Evolutionary conservation across 2,329 filamentous ascomycete species (phyloP).

Genomic region (Metarhizium rileyi): DNA sequence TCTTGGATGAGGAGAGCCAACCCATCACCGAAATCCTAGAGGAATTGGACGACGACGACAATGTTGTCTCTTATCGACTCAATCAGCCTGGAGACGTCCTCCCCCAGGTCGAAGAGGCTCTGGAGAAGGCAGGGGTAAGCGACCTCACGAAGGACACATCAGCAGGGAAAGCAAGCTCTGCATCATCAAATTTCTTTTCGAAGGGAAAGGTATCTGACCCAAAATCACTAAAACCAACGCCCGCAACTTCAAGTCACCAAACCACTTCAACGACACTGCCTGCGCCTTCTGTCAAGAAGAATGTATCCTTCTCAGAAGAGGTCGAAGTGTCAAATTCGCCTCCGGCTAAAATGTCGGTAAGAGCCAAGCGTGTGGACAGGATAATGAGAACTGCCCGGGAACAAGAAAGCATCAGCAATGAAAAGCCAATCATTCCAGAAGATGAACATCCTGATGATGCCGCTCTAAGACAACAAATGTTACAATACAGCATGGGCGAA

Average conservation of each 20-base stretch:
- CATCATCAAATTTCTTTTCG: not conserved
- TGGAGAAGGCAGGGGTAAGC: constrained; percentile 67
- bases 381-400: constrained; percentile 48
- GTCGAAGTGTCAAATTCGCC: constrained; percentile 24
- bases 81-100: constrained; percentile 59
- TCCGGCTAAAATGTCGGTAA: constrained; percentile 24
- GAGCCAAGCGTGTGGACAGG: constrained; percentile 40
- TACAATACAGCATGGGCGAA: constrained; percentile 80
- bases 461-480: constrained; percentile 73
- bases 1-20: constrained; percentile 56
- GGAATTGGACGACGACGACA: constrained; percentile 82
- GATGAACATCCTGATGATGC: constrained; percentile 76
- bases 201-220: not conserved
- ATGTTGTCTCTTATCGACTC: constrained; percentile 61
- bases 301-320: constrained; percentile 53
- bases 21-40: constrained; percentile 88
- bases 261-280: not conserved
- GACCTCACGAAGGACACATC: constrained; percentile 22
- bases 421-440: constrained; percentile 50
- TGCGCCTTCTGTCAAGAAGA: constrained; percentile 34
- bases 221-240: not conserved
- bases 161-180: not conserved
- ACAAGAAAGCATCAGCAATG: constrained; percentile 37
- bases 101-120: constrained; percentile 57
- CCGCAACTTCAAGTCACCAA: not conserved